Base-by-base conservation (phyloP, 495 filamentous ascomycete genomes). In the Daldinia bambusicola region DNA sequence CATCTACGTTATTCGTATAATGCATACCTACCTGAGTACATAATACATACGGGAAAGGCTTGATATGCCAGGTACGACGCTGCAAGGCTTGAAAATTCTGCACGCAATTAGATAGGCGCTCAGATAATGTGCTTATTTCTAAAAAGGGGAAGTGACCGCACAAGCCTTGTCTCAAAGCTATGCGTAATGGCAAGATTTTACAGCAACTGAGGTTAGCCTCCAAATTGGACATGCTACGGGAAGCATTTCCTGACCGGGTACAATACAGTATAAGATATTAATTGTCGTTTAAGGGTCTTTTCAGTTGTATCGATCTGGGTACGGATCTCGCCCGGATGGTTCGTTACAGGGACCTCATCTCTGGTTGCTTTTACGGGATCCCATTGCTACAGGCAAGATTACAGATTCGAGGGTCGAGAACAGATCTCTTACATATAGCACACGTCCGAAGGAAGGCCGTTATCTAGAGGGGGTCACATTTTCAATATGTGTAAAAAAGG, bases 61-160 rank as follows among this genome's bases (percentile, higher is more conserved):
- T 41, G 70, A 73, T 66, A 61, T 66, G 61, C 37, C 70, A 72
- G 61, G 64, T 50, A 67, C 56, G 65, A 61, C 51, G 67, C 48
- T 61, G 53, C 50, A 62, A 45, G 45, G 61, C 51, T 55, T 41
- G 61, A 62, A 69, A 63, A 59, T 61, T 63, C 70, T 73, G 70
- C 70, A 73, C 66, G 66, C 40, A 69, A 73, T 73, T 34, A 60
- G 59, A 68, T 66, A 55, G 14, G 38, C 56, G 22, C 32, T 32
- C 60, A 73, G 70, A 73, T 73, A 69, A 53, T 51, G 70, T 73
- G 70, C 70, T 69, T 69, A 73, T 64, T 69, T 69, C 53, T 48
- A 36, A 63, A 73, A 66, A 36, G 37, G 58, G 66, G 43, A 66
- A 62, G 50, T 34, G 56, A 65, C 41, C 41, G 62, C 57, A 73